These are phyloP conservation scores for Talaromyces sp. DNA, from an alignment of 2,329 filamentous ascomycete genomes.

Conservation along the genomic window DNA sequence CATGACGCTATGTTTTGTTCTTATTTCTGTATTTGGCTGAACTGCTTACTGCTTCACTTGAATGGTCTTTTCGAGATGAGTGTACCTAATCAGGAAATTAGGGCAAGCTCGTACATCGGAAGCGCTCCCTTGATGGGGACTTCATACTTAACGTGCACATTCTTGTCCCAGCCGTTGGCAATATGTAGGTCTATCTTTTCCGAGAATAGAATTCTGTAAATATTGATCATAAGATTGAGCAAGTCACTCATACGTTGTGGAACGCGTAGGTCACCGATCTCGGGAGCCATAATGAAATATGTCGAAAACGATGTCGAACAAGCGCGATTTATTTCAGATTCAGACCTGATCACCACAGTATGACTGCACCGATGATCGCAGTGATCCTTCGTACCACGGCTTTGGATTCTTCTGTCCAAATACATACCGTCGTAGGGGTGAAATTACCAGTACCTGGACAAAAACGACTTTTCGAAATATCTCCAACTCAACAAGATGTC, in stretches of 20 bases:
- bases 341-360: too few relatives aligned
- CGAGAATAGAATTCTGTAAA: background rate
- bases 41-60: too few relatives aligned
- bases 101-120: background rate
- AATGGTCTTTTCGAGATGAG: background rate
- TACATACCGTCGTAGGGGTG: too few relatives aligned
- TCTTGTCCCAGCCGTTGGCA: background rate
- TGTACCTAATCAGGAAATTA: background rate
- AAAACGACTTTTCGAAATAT: slow-evolving; percentile 3
- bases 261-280: background rate
- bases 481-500: slow-evolving; percentile 11
- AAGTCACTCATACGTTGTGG: background rate
- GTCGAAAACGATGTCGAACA: background rate
- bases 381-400: too few relatives aligned
- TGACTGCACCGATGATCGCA: background rate
- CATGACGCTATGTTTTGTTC: background rate
- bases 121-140: background rate
- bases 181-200: background rate
- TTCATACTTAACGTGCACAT: background rate
- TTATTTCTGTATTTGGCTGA: background rate
- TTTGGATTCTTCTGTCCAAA: too few relatives aligned
- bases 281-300: background rate
- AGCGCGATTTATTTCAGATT: background rate
- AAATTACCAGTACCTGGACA: too few relatives aligned
- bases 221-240: background rate